These are phyloP conservation scores for Wallacemonas sp. DNA, from an alignment of 208 protist genomes.

Conservation along the genomic window DNA sequence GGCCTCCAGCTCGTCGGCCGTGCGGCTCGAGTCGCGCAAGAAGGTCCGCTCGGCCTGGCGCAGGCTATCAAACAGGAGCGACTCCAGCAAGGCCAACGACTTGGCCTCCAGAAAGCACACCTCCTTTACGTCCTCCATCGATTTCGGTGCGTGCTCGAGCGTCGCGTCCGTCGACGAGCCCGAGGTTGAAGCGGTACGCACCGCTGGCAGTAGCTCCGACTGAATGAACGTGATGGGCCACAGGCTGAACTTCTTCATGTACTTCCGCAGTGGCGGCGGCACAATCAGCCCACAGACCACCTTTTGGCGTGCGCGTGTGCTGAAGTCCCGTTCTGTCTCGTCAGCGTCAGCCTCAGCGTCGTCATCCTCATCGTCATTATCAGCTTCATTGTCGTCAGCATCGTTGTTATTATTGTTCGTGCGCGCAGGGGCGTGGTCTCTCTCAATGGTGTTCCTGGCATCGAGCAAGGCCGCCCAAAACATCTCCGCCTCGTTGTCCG, in stretches of 20 bases:
- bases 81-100: conserved; percentile 57
- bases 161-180: background rate
- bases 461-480: conserved; percentile 72
- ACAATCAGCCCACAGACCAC: conserved; percentile 49
- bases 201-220: conserved; percentile 9
- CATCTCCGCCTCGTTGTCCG: conserved; percentile 54
- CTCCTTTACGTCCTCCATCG: conserved; percentile 53
- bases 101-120: conserved; percentile 70
- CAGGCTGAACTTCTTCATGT: conserved; percentile 68
- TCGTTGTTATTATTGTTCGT: too few species aligned
- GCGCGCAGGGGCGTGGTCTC: background rate
- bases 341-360: conserved; percentile 1
- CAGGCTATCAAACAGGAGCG: conserved; percentile 68
- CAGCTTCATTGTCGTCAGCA: background rate
- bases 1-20: conserved; percentile 76
- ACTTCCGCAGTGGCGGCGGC: conserved; percentile 63
- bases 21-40: conserved; percentile 81
- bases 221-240: conserved; percentile 46
- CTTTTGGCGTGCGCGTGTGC: conserved; percentile 21
- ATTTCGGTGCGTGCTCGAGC: conserved; percentile 23
- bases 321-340: background rate
- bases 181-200: background rate
- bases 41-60: conserved; percentile 66
- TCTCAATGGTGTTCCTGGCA: conserved; percentile 27
- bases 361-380: conserved; percentile 8